Conservation (phyloP, 1,284 basidiomycete species). For the Puccinia hordei region DNA sequence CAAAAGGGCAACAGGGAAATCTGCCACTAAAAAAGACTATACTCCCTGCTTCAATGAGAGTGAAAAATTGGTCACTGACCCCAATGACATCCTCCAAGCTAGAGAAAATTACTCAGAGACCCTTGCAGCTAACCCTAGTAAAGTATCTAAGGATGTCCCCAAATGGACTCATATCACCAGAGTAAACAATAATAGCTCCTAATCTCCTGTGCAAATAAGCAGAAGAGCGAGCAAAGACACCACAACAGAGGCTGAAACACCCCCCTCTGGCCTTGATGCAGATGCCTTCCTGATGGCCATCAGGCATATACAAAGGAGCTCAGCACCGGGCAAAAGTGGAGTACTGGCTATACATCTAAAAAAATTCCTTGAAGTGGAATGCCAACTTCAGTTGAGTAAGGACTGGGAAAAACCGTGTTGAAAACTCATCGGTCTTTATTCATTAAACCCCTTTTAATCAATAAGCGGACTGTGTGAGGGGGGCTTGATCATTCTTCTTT, state of each 20-base stretch:
- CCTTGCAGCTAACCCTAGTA: constrained; percentile 1
- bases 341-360: constrained; percentile 14
- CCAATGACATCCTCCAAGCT: constrained; percentile 5
- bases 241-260: too few relatives aligned
- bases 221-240: too few relatives aligned
- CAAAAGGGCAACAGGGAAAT: background rate
- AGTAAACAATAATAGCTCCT: background rate
- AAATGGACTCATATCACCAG: background rate
- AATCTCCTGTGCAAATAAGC: background rate
- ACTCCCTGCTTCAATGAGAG: constrained; percentile 14
- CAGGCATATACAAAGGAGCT: background rate
- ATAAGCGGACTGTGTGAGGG: too few relatives aligned
- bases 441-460: too few relatives aligned
- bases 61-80: background rate
- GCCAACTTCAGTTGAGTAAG: constrained; percentile 9
- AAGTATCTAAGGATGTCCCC: background rate
- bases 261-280: background rate
- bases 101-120: constrained; percentile 11
- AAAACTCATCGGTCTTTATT: too few relatives aligned
- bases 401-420: constrained; percentile 4
- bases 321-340: constrained; percentile 20
- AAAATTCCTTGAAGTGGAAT: constrained; percentile 25
- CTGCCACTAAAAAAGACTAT: background rate
- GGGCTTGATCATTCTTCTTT: too few relatives aligned
- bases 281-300: constrained; percentile 6